Evolutionary conservation across 208 protist species (phyloP).

Genomic region (Crithidia bombi): DNA sequence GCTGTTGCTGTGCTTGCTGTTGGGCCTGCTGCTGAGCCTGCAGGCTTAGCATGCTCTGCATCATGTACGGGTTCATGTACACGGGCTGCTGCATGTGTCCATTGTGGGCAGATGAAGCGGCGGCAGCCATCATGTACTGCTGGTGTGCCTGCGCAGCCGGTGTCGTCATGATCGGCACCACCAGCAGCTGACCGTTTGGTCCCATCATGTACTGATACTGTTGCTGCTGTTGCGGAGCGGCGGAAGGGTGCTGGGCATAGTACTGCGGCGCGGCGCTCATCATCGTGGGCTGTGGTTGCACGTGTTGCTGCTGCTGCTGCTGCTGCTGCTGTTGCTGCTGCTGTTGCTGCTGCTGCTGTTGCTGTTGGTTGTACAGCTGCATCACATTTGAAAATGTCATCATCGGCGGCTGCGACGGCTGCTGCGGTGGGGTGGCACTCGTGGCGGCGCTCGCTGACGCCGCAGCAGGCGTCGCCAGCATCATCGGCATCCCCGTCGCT

Average conservation of each 20-base stretch:
- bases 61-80: conserved; percentile 35
- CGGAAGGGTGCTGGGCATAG: conserved; percentile 28
- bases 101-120: conserved; percentile 13
- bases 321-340: conserved; percentile 20
- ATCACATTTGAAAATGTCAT: conserved; percentile 22
- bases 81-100: conserved; percentile 34
- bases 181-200: conserved; percentile 40
- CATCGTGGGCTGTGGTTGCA: conserved; percentile 27
- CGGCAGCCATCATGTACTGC: conserved; percentile 26
- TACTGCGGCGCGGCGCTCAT: conserved; percentile 26
- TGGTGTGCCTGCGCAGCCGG: conserved; percentile 12
- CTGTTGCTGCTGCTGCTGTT: conserved; percentile 28
- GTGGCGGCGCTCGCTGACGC: conserved; percentile 3
- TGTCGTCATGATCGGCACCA: conserved; percentile 35
- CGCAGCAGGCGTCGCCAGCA: conserved; percentile 6
- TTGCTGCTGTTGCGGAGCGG: conserved; percentile 37
- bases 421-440: conserved; percentile 25
- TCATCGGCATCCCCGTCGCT: conserved; percentile 31
- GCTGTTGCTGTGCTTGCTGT: conserved; percentile 8
- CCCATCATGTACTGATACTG: conserved; percentile 46
- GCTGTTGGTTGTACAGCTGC: conserved; percentile 26
- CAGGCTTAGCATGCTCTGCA: conserved; percentile 28
- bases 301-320: conserved; percentile 12
- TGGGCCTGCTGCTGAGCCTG: conserved; percentile 20
- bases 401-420: conserved; percentile 26